A percentile compares a stretch with the other conserved stretches of the same genome.
Evolutionary conservation across 1,139 yeast species (phyloP).

Genomic region (Yamadazyma triangularis): DNA sequence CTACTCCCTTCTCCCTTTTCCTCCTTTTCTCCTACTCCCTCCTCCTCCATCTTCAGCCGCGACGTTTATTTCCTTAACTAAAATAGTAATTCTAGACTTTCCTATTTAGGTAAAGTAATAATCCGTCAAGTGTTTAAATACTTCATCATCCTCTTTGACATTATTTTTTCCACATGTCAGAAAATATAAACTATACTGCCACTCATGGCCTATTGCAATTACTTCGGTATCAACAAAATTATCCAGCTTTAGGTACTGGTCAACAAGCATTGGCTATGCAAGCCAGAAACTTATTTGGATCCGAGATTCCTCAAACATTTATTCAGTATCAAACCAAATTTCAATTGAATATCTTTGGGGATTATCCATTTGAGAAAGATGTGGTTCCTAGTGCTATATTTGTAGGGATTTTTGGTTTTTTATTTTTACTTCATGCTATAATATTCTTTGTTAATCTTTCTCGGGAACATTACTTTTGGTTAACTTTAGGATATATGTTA

Average conservation of each 20-base stretch:
- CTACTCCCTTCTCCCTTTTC: too few relatives aligned
- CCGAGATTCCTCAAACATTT: constrained; percentile 9
- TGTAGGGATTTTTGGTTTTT: constrained; percentile 26
- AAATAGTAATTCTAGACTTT: too few relatives aligned
- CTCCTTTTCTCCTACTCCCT: too few relatives aligned
- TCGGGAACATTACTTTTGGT: constrained; percentile 37
- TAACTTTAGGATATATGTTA: constrained; percentile 29
- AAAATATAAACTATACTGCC: constrained; percentile 18
- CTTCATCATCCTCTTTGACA: too few relatives aligned
- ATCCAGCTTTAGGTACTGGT: constrained; percentile 16
- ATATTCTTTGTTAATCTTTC: constrained; percentile 28
- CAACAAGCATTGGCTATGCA: constrained; percentile 11
- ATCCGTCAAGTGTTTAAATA: too few relatives aligned
- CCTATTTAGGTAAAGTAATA: too few relatives aligned
- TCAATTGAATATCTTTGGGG: constrained; percentile 29
- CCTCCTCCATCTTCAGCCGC: too few relatives aligned
- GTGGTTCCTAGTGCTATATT: constrained; percentile 31
- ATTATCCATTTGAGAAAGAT: constrained; percentile 28
- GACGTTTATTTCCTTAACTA: too few relatives aligned
- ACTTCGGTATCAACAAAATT: constrained; percentile 19
- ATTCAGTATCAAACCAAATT: constrained; percentile 10
- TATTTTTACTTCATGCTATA: constrained; percentile 21
- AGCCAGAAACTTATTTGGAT: constrained; percentile 12
- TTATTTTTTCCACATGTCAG: too few relatives aligned
- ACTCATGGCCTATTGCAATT: constrained; percentile 30